Percentiles rank a stretch among this genome's conserved stretches.
Evolutionary conservation across 495 filamentous ascomycete species (phyloP).

Genomic region (Hamigera avellanea): DNA sequence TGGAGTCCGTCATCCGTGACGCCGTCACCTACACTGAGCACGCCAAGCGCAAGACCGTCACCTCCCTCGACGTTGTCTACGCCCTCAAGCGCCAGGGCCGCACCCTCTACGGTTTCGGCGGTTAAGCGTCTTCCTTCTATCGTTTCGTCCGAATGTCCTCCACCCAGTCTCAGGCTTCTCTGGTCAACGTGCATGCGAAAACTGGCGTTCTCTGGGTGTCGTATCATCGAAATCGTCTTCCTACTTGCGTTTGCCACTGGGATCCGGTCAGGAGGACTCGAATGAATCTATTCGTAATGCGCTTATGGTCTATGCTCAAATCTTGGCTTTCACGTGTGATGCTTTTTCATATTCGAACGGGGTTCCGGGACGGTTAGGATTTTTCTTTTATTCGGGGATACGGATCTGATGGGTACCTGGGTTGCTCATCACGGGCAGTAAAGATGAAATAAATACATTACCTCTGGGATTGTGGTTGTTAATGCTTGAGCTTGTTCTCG

Average conservation of each 20-base stretch:
- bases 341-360: constrained; percentile 14
- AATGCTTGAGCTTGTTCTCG: too few species aligned
- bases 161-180: not conserved
- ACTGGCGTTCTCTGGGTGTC: too few species aligned
- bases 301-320: not conserved
- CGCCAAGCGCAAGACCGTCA: constrained; percentile 97
- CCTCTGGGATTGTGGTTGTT: too few species aligned
- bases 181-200: not conserved
- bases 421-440: constrained; percentile 1
- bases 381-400: constrained; percentile 4
- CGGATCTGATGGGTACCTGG: not conserved
- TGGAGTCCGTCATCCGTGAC: constrained; percentile 66
- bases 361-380: constrained; percentile 17
- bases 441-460: too few species aligned
- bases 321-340: not conserved
- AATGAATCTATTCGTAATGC: too few species aligned
- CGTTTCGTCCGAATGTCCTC: constrained; percentile 1
- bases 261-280: too few species aligned
- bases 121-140: constrained; percentile 43
- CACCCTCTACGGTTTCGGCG: constrained; percentile 97
- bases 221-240: not conserved
- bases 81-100: constrained; percentile 91
- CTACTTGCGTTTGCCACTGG: not conserved
- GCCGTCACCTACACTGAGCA: constrained; percentile 98
- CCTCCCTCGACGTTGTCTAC: constrained; percentile 90